Conservation (phyloP, 2,329 filamentous ascomycete genomes). For the Cladophialophora chaetospira region DNA sequence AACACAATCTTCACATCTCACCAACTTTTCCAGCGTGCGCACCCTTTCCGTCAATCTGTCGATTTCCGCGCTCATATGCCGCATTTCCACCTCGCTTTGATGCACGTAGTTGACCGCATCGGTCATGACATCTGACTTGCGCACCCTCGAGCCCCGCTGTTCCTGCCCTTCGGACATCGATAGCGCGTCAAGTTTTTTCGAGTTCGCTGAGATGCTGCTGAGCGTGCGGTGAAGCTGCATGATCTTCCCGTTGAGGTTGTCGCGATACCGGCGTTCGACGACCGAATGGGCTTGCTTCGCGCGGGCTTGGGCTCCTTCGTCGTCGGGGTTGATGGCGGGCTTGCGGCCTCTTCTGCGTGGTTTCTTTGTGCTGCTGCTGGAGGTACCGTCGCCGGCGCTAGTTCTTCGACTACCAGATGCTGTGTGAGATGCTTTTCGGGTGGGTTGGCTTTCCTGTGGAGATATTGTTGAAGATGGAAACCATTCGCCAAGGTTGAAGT, state of each 20-base stretch:
- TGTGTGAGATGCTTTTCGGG: not conserved
- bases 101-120: slow-evolving; percentile 33
- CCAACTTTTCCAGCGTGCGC: slow-evolving; percentile 26
- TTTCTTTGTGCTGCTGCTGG: slow-evolving; percentile 16
- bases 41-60: slow-evolving; percentile 25
- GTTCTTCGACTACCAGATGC: not conserved
- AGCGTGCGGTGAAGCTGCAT: slow-evolving; percentile 31
- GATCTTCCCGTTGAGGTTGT: slow-evolving; percentile 34
- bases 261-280: slow-evolving; percentile 32
- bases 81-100: slow-evolving; percentile 28
- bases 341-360: slow-evolving; percentile 25
- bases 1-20: slow-evolving; percentile 26
- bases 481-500: slow-evolving; percentile 16
- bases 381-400: not conserved
- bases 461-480: not conserved
- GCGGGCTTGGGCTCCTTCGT: slow-evolving; percentile 22
- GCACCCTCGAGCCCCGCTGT: slow-evolving; percentile 24
- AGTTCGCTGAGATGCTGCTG: slow-evolving; percentile 17
- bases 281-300: slow-evolving; percentile 32
- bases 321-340: slow-evolving; percentile 19
- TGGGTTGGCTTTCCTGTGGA: not conserved
- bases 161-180: slow-evolving; percentile 13
- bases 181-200: not conserved
- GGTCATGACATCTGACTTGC: slow-evolving; percentile 32
- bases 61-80: slow-evolving; percentile 32